Percentiles rank a stretch among this genome's conserved stretches.
phyloP scores from a whole-genome alignment of 768 basidiomycete genomes.

The Rhodosporidiobolus sp. region DNA sequence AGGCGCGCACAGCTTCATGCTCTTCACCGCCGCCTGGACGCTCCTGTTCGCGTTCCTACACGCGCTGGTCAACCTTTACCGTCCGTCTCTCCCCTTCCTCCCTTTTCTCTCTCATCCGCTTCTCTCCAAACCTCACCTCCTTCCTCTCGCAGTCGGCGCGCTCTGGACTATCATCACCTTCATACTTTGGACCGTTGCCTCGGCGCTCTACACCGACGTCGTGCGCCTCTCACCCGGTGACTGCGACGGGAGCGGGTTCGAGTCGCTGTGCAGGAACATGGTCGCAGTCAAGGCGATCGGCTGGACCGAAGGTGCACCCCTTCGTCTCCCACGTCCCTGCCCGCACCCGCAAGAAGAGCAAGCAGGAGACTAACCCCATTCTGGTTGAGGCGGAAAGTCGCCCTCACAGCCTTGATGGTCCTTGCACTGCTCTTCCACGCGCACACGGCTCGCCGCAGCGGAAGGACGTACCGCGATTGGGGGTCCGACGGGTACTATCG shows the following conservation, averaged over 20 bases:
- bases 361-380: too few relatives aligned
- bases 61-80: conserved; percentile 4
- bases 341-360: too few relatives aligned
- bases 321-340: too few relatives aligned
- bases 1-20: conserved; percentile 4
- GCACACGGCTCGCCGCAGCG: conserved; percentile 57
- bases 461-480: conserved; percentile 55
- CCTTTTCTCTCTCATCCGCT: background rate
- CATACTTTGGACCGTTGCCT: background rate
- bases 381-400: conserved; percentile 45
- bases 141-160: background rate
- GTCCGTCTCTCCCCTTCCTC: background rate
- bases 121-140: background rate
- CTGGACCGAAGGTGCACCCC: background rate
- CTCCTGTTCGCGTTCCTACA: background rate
- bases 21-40: conserved; percentile 1
- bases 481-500: too few relatives aligned
- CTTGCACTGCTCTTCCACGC: conserved; percentile 62
- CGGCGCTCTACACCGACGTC: background rate
- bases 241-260: background rate
- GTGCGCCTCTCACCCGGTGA: background rate
- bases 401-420: conserved; percentile 64
- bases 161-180: conserved; percentile 1
- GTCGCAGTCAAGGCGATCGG: conserved; percentile 2
- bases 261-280: background rate